A percentile compares a stretch with the other conserved stretches of the same genome.
These are phyloP conservation scores for Marasmius oreades DNA, from an alignment of 1,284 basidiomycete species.

Conservation along the genomic window DNA sequence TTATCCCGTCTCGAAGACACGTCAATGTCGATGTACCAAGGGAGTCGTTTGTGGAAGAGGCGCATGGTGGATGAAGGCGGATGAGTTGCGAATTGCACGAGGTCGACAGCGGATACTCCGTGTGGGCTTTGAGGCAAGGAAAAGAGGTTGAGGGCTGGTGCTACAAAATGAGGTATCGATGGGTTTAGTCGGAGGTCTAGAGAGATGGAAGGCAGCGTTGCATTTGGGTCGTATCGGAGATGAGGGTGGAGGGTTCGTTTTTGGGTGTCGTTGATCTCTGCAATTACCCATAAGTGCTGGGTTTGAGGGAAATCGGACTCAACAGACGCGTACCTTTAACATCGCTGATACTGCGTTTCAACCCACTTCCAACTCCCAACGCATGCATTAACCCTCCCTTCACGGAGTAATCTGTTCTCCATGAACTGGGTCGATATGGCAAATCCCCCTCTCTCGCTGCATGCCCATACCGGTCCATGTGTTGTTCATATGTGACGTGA, in stretches of 20 bases:
- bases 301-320: not conserved
- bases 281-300: not conserved
- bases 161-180: not conserved
- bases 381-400: too few species aligned
- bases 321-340: not conserved
- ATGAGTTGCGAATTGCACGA: not conserved
- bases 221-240: not conserved
- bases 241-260: not conserved
- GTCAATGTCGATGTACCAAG: conserved; percentile 1
- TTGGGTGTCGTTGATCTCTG: not conserved
- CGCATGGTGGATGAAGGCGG: not conserved
- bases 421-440: not conserved
- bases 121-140: not conserved
- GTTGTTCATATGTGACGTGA: not conserved
- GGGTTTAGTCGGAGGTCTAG: not conserved
- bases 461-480: not conserved
- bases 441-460: not conserved
- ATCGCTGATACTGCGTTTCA: not conserved
- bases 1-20: not conserved
- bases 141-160: not conserved
- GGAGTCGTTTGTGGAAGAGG: not conserved
- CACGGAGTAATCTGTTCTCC: not conserved
- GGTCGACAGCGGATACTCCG: not conserved
- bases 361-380: not conserved
- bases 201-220: not conserved